These are phyloP conservation scores for Aspergillus thermomutatus DNA, from an alignment of 2,329 filamentous ascomycete genomes.

Conservation along the genomic window DNA sequence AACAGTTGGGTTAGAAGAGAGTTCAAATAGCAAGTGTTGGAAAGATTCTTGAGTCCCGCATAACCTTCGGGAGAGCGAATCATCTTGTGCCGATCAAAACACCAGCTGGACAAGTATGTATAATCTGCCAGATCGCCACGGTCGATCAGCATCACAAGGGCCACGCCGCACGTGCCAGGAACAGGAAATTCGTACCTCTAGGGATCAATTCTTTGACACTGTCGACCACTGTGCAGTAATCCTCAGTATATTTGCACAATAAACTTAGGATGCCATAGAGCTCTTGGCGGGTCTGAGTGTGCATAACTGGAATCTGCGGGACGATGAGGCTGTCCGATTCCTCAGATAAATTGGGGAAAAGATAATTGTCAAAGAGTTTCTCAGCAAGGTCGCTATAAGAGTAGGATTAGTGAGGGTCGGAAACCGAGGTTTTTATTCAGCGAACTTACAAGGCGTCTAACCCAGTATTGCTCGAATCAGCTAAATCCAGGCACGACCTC, in stretches of 20 bases:
- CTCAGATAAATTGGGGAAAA: conserved; percentile 58
- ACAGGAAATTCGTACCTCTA: conserved; percentile 41
- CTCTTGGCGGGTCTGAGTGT: conserved; percentile 54
- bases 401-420: not conserved
- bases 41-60: conserved; percentile 84
- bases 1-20: conserved; percentile 91
- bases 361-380: conserved; percentile 59
- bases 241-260: conserved; percentile 51
- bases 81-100: conserved; percentile 63
- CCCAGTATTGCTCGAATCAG: conserved; percentile 29
- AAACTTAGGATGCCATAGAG: conserved; percentile 60
- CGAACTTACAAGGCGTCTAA: conserved; percentile 34
- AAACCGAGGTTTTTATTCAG: not conserved
- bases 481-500: conserved; percentile 40
- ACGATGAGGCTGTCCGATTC: conserved; percentile 24
- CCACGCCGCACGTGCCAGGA: conserved; percentile 20
- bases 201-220: conserved; percentile 51
- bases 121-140: conserved; percentile 45
- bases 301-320: conserved; percentile 49
- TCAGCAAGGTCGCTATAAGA: conserved; percentile 43
- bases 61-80: conserved; percentile 78
- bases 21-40: conserved; percentile 96
- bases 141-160: not conserved
- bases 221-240: conserved; percentile 53
- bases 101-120: conserved; percentile 57